Evolutionary conservation across 2,329 filamentous ascomycete genomes (phyloP).

Genomic region (Colletotrichum eremochloae): DNA sequence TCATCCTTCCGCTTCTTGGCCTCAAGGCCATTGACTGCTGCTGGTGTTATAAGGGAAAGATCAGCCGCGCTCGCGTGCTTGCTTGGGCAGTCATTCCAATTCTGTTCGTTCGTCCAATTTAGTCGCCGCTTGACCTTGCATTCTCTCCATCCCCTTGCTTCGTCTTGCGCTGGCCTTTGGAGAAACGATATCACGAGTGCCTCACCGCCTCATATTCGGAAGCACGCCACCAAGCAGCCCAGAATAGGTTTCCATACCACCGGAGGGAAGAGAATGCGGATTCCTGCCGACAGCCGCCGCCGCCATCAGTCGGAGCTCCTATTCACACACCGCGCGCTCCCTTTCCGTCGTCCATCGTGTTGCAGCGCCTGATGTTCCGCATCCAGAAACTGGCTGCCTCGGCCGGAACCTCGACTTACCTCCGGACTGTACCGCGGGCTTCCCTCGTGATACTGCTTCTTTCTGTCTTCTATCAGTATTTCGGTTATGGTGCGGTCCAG

Average conservation of each 20-base stretch:
- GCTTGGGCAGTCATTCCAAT: slow-evolving; percentile 6
- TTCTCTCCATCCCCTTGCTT: neutral
- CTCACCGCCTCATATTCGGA: neutral
- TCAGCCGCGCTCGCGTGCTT: slow-evolving; percentile 29
- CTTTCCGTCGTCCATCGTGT: neutral
- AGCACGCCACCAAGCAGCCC: neutral
- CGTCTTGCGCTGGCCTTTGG: neutral
- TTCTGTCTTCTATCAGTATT: slow-evolving; percentile 39
- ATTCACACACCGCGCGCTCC: slow-evolving; percentile 17
- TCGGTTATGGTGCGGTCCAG: slow-evolving; percentile 21
- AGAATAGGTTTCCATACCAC: neutral
- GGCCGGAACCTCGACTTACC: slow-evolving; percentile 29
- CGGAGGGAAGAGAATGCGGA: slow-evolving; percentile 33
- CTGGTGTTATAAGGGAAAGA: slow-evolving; percentile 39
- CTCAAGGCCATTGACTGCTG: slow-evolving; percentile 14
- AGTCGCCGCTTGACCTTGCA: neutral
- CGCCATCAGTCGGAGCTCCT: slow-evolving; percentile 26
- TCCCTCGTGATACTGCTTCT: slow-evolving; percentile 37
- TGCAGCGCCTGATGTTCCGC: slow-evolving; percentile 28
- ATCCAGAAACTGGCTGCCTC: slow-evolving; percentile 31
- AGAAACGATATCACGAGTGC: neutral
- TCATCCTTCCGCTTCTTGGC: slow-evolving; percentile 38
- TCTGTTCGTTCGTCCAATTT: slow-evolving; percentile 5
- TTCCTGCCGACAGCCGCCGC: slow-evolving; percentile 18
- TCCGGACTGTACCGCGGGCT: slow-evolving; percentile 18